Evolutionary conservation across 2,329 filamentous ascomycete species (phyloP).

Genomic region (Drechmeria coniospora): DNA sequence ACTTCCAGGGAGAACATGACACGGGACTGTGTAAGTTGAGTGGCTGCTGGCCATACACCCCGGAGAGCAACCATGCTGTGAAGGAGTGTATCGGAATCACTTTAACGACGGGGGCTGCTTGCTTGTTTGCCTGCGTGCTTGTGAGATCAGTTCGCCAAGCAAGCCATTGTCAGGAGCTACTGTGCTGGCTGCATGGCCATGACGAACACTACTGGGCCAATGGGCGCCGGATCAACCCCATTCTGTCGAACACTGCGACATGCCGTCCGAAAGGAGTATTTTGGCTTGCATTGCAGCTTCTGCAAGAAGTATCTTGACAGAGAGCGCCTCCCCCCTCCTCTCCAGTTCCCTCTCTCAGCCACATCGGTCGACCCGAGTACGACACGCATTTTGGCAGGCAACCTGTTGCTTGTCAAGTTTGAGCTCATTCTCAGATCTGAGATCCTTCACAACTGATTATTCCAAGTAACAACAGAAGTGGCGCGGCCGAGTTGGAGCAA

Average conservation of each 20-base stretch:
- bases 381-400: background rate
- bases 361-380: background rate
- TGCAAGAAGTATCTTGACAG: constrained; percentile 1
- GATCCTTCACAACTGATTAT: too few relatives aligned
- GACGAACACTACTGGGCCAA: too few relatives aligned
- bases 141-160: background rate
- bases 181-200: background rate
- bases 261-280: background rate
- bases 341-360: background rate
- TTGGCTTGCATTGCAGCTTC: background rate
- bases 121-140: constrained; percentile 3
- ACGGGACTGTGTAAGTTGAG: constrained; percentile 5
- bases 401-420: too few relatives aligned
- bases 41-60: constrained; percentile 2
- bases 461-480: too few relatives aligned
- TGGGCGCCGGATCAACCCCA: too few relatives aligned
- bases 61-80: constrained; percentile 4
- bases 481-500: too few relatives aligned
- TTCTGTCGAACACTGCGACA: constrained; percentile 1
- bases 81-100: constrained; percentile 5
- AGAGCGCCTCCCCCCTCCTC: background rate
- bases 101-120: constrained; percentile 1
- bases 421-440: too few relatives aligned
- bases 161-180: background rate
- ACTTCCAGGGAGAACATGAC: constrained; percentile 2